These are phyloP conservation scores for Cordyceps militaris DNA, from an alignment of 2,329 filamentous ascomycete species.

Conservation along the genomic window DNA sequence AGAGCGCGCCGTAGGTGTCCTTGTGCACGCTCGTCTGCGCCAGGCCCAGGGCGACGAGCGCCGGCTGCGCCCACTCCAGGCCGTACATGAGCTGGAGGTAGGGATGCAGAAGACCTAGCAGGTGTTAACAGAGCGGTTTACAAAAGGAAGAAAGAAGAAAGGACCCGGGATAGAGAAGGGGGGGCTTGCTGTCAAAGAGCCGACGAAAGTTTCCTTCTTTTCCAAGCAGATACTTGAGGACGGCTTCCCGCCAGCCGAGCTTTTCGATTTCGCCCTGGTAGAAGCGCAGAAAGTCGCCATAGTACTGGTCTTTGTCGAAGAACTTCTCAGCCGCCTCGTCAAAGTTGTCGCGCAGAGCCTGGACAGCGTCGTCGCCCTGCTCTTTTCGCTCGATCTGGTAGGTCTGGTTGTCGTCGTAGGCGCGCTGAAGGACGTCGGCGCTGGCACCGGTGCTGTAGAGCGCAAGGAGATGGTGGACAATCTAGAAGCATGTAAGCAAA, in stretches of 20 bases:
- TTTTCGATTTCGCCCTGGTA: slow-evolving; percentile 66
- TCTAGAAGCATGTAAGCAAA: slow-evolving; percentile 27
- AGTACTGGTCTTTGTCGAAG: slow-evolving; percentile 56
- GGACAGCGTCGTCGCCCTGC: slow-evolving; percentile 41
- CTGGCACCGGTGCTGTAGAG: slow-evolving; percentile 69
- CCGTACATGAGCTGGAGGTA: slow-evolving; percentile 82
- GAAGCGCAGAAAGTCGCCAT: slow-evolving; percentile 68
- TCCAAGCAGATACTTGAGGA: slow-evolving; percentile 63
- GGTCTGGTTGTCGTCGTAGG: slow-evolving; percentile 55
- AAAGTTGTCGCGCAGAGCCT: slow-evolving; percentile 48
- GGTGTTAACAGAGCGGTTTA: background rate
- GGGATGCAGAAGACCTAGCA: slow-evolving; percentile 64
- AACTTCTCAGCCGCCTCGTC: slow-evolving; percentile 44
- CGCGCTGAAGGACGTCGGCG: slow-evolving; percentile 49
- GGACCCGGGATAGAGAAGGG: slow-evolving; percentile 13
- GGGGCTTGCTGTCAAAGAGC: slow-evolving; percentile 50
- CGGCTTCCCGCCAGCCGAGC: slow-evolving; percentile 50
- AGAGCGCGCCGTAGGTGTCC: slow-evolving; percentile 45
- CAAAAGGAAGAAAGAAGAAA: background rate
- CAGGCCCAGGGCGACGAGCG: slow-evolving; percentile 71
- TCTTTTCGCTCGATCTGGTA: slow-evolving; percentile 57
- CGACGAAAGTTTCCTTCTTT: slow-evolving; percentile 55
- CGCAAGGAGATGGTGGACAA: slow-evolving; percentile 68
- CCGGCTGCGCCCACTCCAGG: slow-evolving; percentile 74
- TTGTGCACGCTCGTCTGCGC: slow-evolving; percentile 69